Base-by-base conservation (phyloP, 805 yeast genomes). In the Candida railenensis region DNA sequence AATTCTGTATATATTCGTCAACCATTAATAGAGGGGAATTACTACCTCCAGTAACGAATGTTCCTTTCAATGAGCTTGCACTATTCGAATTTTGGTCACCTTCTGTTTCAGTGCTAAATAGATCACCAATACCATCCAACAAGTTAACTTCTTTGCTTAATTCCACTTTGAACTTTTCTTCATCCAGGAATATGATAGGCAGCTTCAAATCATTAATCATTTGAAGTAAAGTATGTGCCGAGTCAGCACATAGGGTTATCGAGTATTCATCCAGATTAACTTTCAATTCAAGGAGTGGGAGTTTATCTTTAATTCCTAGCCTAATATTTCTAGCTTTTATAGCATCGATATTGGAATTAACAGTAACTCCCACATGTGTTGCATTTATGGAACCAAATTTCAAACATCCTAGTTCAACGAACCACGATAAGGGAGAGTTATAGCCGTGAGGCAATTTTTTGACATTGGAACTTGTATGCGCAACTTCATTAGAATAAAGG, bases 231-330 rank as follows among this genome's bases (percentile, higher is more conserved):
- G 92, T 80, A 55, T 88, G 85, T 0, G 83, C 75, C 0, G 97
- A 89, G 59, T 91, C 98, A 1, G 96, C 92, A 67, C 97, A 90
- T 2, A 84, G 48, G 21, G 81, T 82, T 1, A 85, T 40, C 18
- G 66, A 70, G 14, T 77, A 59, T 15, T 67, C 66, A 46, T 81
- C 87, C 4, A 80, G 51, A 43, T 73, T 73, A 8, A 82, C 56
- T 40, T 76, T 77, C 25, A 83, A 39, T 42, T 75, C 80, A 2
- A 77, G 45, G 1, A 65, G 37, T 0, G 78, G 54, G 20, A 58
- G 38, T 37, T 52, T 55, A 14, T 57, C 62, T 12, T 50, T 39
- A 3, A 61, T 53, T 2, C 59, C 59, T 15, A 59, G 45, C n/a
- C 44, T 46, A 16, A 48, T 52, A 42, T 46, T 61, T 52, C 48